A percentile compares a stretch with the other conserved stretches of the same genome.
These are phyloP conservation scores for Xylaria sp. DNA, from an alignment of 2,329 filamentous ascomycete species.

Conservation along the genomic window DNA sequence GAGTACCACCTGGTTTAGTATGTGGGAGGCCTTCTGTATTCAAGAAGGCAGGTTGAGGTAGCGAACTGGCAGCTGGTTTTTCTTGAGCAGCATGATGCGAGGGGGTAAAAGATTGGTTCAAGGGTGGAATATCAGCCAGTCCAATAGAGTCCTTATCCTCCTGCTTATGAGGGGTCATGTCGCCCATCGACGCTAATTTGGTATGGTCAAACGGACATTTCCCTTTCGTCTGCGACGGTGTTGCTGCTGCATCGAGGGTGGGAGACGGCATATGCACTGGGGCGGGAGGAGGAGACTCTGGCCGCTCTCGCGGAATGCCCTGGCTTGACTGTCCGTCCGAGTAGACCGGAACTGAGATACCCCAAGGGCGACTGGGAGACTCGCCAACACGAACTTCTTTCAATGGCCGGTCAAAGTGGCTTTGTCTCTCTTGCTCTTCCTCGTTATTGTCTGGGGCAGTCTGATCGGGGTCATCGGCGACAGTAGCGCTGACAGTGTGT, in stretches of 20 bases:
- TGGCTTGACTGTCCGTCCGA: conserved; percentile 52
- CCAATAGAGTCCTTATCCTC: conserved; percentile 44
- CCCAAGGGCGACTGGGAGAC: conserved; percentile 81
- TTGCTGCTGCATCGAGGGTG: conserved; percentile 42
- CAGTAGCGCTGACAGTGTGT: conserved; percentile 71
- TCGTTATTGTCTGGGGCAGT: conserved; percentile 55
- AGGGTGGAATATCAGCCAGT: conserved; percentile 38
- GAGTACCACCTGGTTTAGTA: conserved; percentile 51
- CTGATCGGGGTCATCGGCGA: conserved; percentile 53
- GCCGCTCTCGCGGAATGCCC: conserved; percentile 54
- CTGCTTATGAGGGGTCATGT: conserved; percentile 43
- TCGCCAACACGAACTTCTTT: conserved; percentile 94
- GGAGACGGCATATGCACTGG: conserved; percentile 62
- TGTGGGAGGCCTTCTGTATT: conserved; percentile 53
- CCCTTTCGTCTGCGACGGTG: conserved; percentile 48
- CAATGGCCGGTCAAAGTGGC: conserved; percentile 84
- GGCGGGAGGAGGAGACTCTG: conserved; percentile 67
- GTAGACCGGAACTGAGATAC: conserved; percentile 52
- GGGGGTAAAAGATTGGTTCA: conserved; percentile 40
- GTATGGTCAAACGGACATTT: conserved; percentile 71
- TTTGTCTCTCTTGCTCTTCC: conserved; percentile 70
- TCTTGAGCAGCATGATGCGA: conserved; percentile 40
- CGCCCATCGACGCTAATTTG: conserved; percentile 53
- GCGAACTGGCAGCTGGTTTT: conserved; percentile 44
- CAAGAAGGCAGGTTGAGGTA: conserved; percentile 64